Base-by-base conservation (phyloP, 495 filamentous ascomycete species). In the Trichoderma erinaceum region DNA sequence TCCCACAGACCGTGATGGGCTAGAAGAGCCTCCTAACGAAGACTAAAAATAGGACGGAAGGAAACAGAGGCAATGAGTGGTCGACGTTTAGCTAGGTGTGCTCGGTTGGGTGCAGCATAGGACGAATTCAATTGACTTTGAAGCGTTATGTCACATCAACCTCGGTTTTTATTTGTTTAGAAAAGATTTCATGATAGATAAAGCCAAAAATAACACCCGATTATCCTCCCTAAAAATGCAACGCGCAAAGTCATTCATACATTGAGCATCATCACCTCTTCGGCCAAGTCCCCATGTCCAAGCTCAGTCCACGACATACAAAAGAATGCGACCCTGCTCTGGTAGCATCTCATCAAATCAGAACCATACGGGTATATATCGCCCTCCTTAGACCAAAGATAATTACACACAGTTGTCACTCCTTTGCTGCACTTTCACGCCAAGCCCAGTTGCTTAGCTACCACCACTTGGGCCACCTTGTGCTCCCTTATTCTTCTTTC, bases 401-500 rank as follows among this genome's bases (percentile, higher is more conserved):
- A 5, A 61, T 29, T 16, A 52, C 48, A 52, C 56, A 61, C 56
- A 29, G 29, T 61, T 13, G 27, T 61, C 56, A 61, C 12, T 61
- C 56, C 25, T 61, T 61, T 61, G 8, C 56, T 25, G 10, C 23
- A 21, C 56, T 13, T 58, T 61, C 23, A 21, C n/a, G 56, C 25
- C 56, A 18, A 32, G 56, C 56, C 11, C 13, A 15, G 56, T 32
- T 61, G 27, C 56, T 32, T 32, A 61, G 56, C 56, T 61, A 25
- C 56, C 56, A 18, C 56, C 56, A 10, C 56, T 61, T 4, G 56
- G 56, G 25, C 56, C 56, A 32, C 23, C 56, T 61, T 61, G 56
- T 3, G 56, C 27, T 25, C 29, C 23, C 56, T 61, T 61, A 7
- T 32, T 32, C 56, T 61, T 56, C 16, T 56, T 61, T 25, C n/a